Evolutionary conservation across 768 basidiomycete species (phyloP).

Genomic region (Russula ochroleuca): DNA sequence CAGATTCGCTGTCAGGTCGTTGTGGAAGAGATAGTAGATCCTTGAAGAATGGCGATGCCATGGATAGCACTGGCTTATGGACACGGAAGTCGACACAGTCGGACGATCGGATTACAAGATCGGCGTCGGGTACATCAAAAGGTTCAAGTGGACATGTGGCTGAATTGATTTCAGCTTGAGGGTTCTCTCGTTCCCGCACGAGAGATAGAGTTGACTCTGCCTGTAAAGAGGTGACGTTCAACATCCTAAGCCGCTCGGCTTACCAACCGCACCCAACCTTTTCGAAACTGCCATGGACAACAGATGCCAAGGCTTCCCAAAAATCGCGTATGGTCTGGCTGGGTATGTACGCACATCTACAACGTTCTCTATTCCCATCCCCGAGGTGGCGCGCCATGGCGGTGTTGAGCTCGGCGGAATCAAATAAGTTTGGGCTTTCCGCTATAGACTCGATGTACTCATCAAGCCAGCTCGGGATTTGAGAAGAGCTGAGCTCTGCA

Average conservation of each 20-base stretch:
- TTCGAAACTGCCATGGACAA: neutral
- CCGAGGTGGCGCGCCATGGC: neutral
- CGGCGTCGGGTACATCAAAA: neutral
- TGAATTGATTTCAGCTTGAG: neutral
- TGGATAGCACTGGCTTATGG: constrained; percentile 1
- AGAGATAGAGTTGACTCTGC: neutral
- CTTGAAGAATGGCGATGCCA: constrained; percentile 1
- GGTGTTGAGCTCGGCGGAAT: neutral
- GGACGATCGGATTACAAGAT: constrained; percentile 1
- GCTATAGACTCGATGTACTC: constrained; percentile 1
- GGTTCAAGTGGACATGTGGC: neutral
- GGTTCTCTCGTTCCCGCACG: neutral
- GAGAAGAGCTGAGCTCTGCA: neutral
- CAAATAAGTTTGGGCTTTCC: neutral
- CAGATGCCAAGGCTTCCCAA: neutral
- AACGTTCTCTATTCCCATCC: neutral
- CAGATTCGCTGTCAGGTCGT: neutral
- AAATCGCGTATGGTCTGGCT: neutral
- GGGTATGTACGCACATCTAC: neutral
- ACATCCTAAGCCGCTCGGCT: neutral
- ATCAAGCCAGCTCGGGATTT: constrained; percentile 4
- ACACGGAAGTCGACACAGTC: constrained; percentile 3
- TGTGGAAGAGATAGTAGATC: neutral
- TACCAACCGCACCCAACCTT: neutral
- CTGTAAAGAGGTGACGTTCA: neutral